Evolutionary conservation across 768 basidiomycete genomes (phyloP), one percentile per base, ranked within the genome.

Genomic region (Russula emetica): DNA sequence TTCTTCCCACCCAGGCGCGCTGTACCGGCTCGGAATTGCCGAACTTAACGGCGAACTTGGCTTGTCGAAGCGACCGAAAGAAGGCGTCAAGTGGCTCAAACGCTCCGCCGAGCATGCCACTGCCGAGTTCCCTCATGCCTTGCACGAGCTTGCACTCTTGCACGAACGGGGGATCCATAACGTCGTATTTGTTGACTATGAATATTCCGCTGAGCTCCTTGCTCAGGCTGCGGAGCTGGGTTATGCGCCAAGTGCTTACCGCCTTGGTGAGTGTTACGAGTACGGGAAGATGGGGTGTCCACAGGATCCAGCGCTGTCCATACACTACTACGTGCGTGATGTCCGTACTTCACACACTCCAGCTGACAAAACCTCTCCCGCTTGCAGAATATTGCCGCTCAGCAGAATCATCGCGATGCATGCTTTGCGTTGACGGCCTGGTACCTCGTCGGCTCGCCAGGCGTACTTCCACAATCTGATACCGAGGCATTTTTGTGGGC

Each of bases 261-360:
- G 93, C 64, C 77, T 98, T 61, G 97, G 97, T 28, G 96, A 98
- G 76, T 98, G 95, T 74, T 99, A 99, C 74, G 97, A 99, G 78
- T 99, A 98, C 74, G 97, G 97, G 40, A 95, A 92, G 80, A 89
- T 98, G 85, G 95, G 94, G 10, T 98, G 97, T 71, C 97, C 97
- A 20, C 92, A 94, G 73, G 97, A 99, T 73, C 85, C 95, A 1
- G 97, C 97, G 32, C 79, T 99, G 61, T 96, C 93, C 52, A 99
- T 99, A 70, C 97, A 99, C 76, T 98, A 98, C 75, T 98, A 99
- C 74, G 94, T 96, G 76, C 73, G 90, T 82, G n/a, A 61, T 45
- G n/a, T 61, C 58, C 57, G 13, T 2, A 52, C 20, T 7, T 49
- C 30, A 38, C 28, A 34, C 34, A 6, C 34, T 53, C 22, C 32